Evolutionary conservation across 1,284 basidiomycete species (phyloP), one percentile per base, ranked within the genome.

Genomic region (Tausonia pullulans): DNA sequence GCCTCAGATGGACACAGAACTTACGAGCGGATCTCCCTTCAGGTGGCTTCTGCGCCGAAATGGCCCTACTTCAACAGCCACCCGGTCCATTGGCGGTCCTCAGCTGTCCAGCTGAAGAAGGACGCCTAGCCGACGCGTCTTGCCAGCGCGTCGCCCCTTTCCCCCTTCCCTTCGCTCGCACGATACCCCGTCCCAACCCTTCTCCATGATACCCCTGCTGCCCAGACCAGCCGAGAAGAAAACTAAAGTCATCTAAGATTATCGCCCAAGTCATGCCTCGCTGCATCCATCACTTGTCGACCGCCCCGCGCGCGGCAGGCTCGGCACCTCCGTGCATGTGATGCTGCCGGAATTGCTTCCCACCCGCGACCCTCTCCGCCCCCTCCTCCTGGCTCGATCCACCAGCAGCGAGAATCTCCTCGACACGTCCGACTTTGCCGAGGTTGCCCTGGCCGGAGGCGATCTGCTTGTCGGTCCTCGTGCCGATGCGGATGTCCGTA

Each of bases 401-500:
- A 27, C 27, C 27, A 27, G 27, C 27, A 27, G 72, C 69, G 3
- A 81, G 74, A 57, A 94, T 90, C 58, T 86, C 84, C 70, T 88
- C 80, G 2, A 95, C 90, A 11, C 91, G 82, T 64, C 81, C 80
- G 27, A 92, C 81, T 73, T 95, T 95, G 61, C 78, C 77, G 40
- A 83, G 82, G 70, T 94, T 94, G 4, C 84, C 89, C 55, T 81
- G 79, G 6, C 88, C 90, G 2, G 79, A 78, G 2, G 74, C 74
- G 49, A 86, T 81, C 44, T 81, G 77, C 62, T 84, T 81, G 76
- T 94, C 91, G 16, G 82, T 81, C 54, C 92, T 83, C 0, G 92
- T 96, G 54, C 92, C 92, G 65, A 96, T 93, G 44, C 92, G 86
- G 66, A 96, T 88, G 75, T 96, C 92, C 6, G 91, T 92, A 40